phyloP scores from a whole-genome alignment of 129 eudicot genomes.

The Silybum marianum region DNA sequence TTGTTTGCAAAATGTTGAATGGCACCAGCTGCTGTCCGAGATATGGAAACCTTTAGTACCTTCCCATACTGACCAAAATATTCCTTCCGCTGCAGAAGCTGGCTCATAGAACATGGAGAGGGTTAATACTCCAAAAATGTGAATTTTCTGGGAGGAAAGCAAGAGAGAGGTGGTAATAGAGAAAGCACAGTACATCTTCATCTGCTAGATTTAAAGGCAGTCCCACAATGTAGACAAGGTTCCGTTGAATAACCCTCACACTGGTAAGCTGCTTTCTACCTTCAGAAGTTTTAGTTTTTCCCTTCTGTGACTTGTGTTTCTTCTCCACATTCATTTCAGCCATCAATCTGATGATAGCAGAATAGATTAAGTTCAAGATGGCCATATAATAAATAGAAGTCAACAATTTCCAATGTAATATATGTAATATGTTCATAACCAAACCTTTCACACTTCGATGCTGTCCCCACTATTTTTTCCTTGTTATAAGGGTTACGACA shows the following conservation, averaged over 20 bases:
- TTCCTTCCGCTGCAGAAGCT: slow-evolving; percentile 89
- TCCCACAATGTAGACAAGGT: slow-evolving; percentile 95
- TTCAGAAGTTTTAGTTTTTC: slow-evolving; percentile 75
- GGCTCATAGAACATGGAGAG: slow-evolving; percentile 25
- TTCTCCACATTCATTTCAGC: slow-evolving; percentile 86
- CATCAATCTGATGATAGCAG: slow-evolving; percentile 62
- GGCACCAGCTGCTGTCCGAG: slow-evolving; percentile 91
- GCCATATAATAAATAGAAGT: slow-evolving; percentile 3
- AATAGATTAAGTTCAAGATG: background rate
- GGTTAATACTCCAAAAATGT: background rate
- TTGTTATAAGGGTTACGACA: slow-evolving; percentile 93
- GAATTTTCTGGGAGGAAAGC: background rate
- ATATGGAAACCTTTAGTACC: slow-evolving; percentile 93
- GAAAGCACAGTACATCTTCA: slow-evolving; percentile 58
- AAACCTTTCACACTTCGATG: slow-evolving; percentile 83
- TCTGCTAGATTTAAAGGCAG: slow-evolving; percentile 91
- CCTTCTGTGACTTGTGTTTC: slow-evolving; percentile 71
- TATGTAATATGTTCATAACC: background rate
- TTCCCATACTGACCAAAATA: slow-evolving; percentile 97
- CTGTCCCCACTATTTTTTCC: slow-evolving; percentile 92
- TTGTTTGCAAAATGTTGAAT: slow-evolving; percentile 88
- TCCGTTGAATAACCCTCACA: slow-evolving; percentile 93
- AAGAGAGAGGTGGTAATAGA: background rate
- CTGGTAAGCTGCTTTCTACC: slow-evolving; percentile 92
- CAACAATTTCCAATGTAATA: background rate